Conservation (phyloP, 345 rosid genomes). For the Odontarrhena argentea region DNA sequence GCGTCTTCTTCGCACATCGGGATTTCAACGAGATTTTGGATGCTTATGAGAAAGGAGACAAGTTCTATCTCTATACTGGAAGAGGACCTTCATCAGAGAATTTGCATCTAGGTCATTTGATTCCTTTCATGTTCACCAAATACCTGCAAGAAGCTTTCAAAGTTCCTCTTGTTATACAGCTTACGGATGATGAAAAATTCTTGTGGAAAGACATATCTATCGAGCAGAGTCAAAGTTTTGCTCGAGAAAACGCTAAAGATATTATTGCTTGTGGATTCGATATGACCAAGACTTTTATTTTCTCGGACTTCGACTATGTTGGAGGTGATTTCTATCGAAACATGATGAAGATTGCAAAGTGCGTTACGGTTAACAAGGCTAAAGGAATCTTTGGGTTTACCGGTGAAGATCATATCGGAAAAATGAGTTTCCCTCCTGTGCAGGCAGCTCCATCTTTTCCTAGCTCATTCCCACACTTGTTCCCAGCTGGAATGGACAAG, state of each 20-base stretch:
- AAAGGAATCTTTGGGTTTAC: slow-evolving; percentile 87
- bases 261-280: slow-evolving; percentile 97
- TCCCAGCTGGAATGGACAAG: slow-evolving; percentile 65
- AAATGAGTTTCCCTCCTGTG: slow-evolving; percentile 88
- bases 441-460: slow-evolving; percentile 99
- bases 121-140: slow-evolving; percentile 98
- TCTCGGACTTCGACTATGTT: slow-evolving; percentile 85
- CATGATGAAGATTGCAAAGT: slow-evolving; percentile 82
- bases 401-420: slow-evolving; percentile 95
- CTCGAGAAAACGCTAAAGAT: slow-evolving; percentile 91
- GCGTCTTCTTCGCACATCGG: slow-evolving; percentile 89
- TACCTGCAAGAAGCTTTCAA: slow-evolving; percentile 86
- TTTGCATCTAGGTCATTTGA: slow-evolving; percentile 83
- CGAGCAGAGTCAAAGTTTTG: slow-evolving; percentile 87
- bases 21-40: slow-evolving; percentile 80
- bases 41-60: slow-evolving; percentile 77
- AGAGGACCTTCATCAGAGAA: slow-evolving; percentile 98
- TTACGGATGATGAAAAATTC: slow-evolving; percentile 91
- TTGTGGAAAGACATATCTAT: slow-evolving; percentile 84
- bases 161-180: slow-evolving; percentile 91
- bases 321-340: slow-evolving; percentile 91
- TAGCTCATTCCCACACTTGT: slow-evolving; percentile 86
- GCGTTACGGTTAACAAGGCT: slow-evolving; percentile 87
- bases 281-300: slow-evolving; percentile 76
- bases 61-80: slow-evolving; percentile 88